Conservation (phyloP, 2,329 filamentous ascomycete genomes). For the Aspergillus sergii region DNA sequence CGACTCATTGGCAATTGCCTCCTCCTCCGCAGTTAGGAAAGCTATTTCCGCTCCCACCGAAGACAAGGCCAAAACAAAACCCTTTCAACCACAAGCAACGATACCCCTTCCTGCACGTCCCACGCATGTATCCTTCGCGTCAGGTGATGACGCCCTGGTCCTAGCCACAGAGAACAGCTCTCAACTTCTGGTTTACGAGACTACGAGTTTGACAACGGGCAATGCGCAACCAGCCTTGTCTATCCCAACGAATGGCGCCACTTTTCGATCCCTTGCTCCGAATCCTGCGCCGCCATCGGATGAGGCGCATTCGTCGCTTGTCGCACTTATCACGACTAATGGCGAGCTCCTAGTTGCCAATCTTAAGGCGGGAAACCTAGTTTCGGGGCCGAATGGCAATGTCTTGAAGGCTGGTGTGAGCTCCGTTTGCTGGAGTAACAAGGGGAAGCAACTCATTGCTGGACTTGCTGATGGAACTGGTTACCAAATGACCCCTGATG, state of each 20-base stretch:
- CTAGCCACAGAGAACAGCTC: slow-evolving; percentile 80
- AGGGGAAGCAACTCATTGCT: slow-evolving; percentile 88
- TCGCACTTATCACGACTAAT: slow-evolving; percentile 76
- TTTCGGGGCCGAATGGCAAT: slow-evolving; percentile 62
- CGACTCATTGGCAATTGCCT: slow-evolving; percentile 73
- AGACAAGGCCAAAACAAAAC: slow-evolving; percentile 64
- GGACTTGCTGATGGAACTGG: slow-evolving; percentile 80
- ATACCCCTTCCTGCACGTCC: slow-evolving; percentile 74
- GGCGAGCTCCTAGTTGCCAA: slow-evolving; percentile 86
- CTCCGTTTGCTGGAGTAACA: slow-evolving; percentile 87
- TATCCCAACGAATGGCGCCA: slow-evolving; percentile 72
- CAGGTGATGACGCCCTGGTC: slow-evolving; percentile 83
- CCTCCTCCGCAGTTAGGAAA: slow-evolving; percentile 75
- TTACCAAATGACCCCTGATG: slow-evolving; percentile 81
- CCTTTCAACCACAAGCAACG: slow-evolving; percentile 72
- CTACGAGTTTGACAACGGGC: slow-evolving; percentile 67
- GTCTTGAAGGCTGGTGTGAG: slow-evolving; percentile 75
- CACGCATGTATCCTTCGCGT: slow-evolving; percentile 86
- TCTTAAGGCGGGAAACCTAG: slow-evolving; percentile 66
- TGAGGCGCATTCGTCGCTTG: slow-evolving; percentile 63
- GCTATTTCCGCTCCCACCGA: slow-evolving; percentile 66
- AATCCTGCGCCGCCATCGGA: slow-evolving; percentile 66
- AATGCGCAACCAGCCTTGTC: slow-evolving; percentile 71
- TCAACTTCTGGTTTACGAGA: slow-evolving; percentile 81
- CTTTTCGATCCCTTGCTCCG: slow-evolving; percentile 73